phyloP scores from a whole-genome alignment of 2,329 filamentous ascomycete species.

The Colletotrichum caudatum region DNA sequence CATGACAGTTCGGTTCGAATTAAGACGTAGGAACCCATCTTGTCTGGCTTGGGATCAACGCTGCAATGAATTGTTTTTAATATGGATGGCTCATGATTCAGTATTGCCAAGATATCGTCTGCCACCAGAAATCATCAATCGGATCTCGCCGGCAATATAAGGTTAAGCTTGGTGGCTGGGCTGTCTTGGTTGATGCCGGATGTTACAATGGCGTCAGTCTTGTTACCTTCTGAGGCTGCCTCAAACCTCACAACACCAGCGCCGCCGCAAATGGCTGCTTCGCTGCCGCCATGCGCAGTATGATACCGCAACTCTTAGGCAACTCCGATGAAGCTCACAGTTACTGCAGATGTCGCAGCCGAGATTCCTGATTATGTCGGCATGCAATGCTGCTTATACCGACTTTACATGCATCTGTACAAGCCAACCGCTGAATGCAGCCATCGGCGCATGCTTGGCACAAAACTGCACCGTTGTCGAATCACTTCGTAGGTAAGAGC shows the following conservation, averaged over 20 bases:
- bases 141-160: not conserved
- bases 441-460: constrained; percentile 12
- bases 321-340: not conserved
- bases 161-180: not conserved
- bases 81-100: not conserved
- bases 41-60: not conserved
- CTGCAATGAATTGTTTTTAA: not conserved
- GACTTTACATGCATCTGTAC: constrained; percentile 28
- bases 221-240: not conserved
- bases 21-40: not conserved
- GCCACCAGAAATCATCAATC: no score
- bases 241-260: constrained; percentile 13
- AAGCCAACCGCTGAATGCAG: constrained; percentile 16
- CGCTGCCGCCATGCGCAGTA: constrained; percentile 24
- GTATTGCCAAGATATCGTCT: not conserved
- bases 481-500: constrained; percentile 11
- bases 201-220: not conserved
- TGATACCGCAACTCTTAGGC: no score
- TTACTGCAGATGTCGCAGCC: not conserved
- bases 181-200: not conserved
- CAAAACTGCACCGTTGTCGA: constrained; percentile 28
- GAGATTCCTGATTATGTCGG: constrained; percentile 14
- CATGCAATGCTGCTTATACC: constrained; percentile 9
- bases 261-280: constrained; percentile 1
- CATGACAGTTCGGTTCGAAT: not conserved